Base-by-base conservation (phyloP, 2,329 filamentous ascomycete species). In the Alternaria sp. region DNA sequence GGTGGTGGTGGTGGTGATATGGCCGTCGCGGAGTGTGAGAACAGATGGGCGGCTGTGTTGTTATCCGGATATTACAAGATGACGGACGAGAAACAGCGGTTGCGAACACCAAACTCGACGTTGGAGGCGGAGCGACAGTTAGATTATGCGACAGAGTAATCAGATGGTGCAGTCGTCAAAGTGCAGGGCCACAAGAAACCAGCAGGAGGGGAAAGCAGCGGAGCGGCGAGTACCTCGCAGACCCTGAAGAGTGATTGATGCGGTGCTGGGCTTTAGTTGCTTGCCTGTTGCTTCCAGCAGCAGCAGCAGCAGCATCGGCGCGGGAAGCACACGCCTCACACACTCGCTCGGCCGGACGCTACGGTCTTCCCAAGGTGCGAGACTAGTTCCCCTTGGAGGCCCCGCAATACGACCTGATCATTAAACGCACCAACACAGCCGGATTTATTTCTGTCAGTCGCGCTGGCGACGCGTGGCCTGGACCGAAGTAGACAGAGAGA, bases 1-100 rank as follows among this genome's bases (percentile, higher is more conserved):
- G 54, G 54, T 26, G 51, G 60, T 51, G 57, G 65, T 63, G 64
- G 60, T 58, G 64, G 61, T 63, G 56, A 58, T 57, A 62, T 60
- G 31, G 31, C 26, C 17, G 55, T 31, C n/a, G 56, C 44, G 51
- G 54, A 62, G 61, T 63, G 63, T 56, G 60, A 54, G 55, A 61
- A 45, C 58, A 64, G 58, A 60, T 60, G 59, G 54, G 48, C 40
- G 53, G 13, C 51, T 23, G 56, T 51, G 44, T 24, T 40, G 37
- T 28, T 28, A 45, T 40, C 36, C 60, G 60, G 56, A 58, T 61
- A 53, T 53, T 57, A 58, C 44, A 58, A 53, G 49, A 53, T 48
- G 41, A 37, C 58, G 58, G 58, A 60, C 58, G 48, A 57, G 56
- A 56, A 51, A 48, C 56, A 59, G 48, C 56, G 46, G 56, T 52